Evolutionary conservation across 148 eudicot species (phyloP).

Genomic region (Pouteria glomerata): DNA sequence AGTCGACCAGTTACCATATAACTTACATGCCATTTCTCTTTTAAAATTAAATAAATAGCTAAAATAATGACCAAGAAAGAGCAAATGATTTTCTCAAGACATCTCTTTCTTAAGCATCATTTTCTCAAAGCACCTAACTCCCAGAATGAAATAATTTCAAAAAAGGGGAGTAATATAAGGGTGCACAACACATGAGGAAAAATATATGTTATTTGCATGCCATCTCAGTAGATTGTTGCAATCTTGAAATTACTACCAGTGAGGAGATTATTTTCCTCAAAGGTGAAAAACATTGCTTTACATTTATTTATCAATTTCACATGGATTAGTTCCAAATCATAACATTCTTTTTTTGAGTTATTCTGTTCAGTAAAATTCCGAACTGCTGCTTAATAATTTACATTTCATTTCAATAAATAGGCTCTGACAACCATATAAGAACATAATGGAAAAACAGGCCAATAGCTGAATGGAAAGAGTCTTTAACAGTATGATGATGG

Average conservation of each 20-base stretch:
- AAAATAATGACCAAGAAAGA: background rate
- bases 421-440: too few relatives aligned
- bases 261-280: background rate
- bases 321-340: background rate
- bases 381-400: background rate
- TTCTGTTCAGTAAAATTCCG: too few relatives aligned
- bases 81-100: background rate
- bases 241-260: background rate
- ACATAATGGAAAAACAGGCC: too few relatives aligned
- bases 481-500: background rate
- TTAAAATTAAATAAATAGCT: background rate
- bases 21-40: background rate
- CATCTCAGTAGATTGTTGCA: background rate
- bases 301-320: background rate
- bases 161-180: background rate
- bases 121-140: background rate
- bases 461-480: too few relatives aligned
- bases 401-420: background rate
- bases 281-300: background rate
- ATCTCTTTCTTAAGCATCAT: background rate
- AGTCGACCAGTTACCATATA: background rate
- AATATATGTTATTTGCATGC: background rate
- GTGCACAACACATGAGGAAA: background rate
- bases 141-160: background rate
- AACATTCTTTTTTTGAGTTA: too few relatives aligned